These are phyloP conservation scores for Acrocalymma vagum DNA, from an alignment of 2,329 filamentous ascomycete genomes.

Conservation along the genomic window DNA sequence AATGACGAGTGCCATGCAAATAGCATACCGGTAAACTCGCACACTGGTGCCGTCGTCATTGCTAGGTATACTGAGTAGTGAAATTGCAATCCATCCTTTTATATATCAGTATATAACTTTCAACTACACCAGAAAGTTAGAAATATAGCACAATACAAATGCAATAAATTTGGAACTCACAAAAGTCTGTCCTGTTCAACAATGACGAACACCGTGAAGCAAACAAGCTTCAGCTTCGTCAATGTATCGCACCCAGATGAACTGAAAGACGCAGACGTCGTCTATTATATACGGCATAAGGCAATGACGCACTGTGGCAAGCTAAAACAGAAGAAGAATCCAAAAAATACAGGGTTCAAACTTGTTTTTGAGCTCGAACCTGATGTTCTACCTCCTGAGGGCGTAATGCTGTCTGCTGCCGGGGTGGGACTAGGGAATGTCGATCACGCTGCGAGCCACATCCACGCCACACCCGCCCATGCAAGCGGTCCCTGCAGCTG, in stretches of 20 bases:
- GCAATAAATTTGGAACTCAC: no score
- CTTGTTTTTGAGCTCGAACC: constrained; percentile 5
- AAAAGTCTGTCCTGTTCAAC: no score
- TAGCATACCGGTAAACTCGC: no score
- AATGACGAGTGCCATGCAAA: no score
- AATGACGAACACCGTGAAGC: not conserved
- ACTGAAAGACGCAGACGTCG: constrained; percentile 6
- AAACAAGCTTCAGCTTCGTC: constrained; percentile 5
- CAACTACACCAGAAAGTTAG: no score
- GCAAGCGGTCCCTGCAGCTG: no score
- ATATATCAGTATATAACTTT: no score
- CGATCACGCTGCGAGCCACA: not conserved
- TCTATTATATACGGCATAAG: constrained; percentile 3
- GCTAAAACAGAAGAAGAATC: not conserved
- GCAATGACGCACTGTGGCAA: constrained; percentile 9
- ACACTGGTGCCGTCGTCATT: no score
- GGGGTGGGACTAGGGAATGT: not conserved
- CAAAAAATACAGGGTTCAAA: constrained; percentile 1
- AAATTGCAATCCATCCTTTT: no score
- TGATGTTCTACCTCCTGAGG: not conserved
- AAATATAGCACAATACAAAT: no score
- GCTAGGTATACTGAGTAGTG: no score
- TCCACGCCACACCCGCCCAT: not conserved
- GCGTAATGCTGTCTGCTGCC: not conserved
- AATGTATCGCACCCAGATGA: constrained; percentile 12